phyloP scores from a whole-genome alignment of 2,329 filamentous ascomycete genomes.

The Monilinia polystroma region DNA sequence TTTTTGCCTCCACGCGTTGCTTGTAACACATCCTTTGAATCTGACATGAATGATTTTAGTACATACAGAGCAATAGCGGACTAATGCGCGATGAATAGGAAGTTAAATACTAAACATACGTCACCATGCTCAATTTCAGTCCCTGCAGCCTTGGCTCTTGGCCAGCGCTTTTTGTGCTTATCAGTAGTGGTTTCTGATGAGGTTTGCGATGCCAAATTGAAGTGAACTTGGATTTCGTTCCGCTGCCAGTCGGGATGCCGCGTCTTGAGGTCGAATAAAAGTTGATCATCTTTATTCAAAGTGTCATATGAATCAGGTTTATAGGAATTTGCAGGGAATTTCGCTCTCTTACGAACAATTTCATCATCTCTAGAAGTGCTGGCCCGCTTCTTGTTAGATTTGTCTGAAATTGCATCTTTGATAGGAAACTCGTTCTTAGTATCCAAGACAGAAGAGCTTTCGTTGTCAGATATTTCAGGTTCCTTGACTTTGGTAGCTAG shows the following conservation, averaged over 20 bases:
- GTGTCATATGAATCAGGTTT: neutral
- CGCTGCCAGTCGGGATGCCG: neutral
- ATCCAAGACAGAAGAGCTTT: neutral
- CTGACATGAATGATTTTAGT: neutral
- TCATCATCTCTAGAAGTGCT: neutral
- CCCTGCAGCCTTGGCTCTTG: slow-evolving; percentile 1
- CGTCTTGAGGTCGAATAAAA: slow-evolving; percentile 2
- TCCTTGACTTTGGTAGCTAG: neutral
- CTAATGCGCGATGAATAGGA: no score
- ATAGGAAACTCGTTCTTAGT: neutral
- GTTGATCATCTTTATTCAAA: slow-evolving; percentile 4
- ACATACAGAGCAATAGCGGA: neutral
- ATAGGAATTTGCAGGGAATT: neutral
- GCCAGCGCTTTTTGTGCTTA: neutral
- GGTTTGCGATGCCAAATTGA: neutral
- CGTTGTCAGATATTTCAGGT: neutral
- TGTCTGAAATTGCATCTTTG: neutral
- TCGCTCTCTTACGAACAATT: neutral
- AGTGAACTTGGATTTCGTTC: neutral
- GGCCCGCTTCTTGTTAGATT: neutral
- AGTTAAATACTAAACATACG: neutral
- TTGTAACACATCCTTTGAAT: slow-evolving; percentile 14
- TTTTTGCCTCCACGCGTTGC: neutral
- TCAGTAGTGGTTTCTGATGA: neutral
- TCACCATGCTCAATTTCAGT: neutral